phyloP scores from a whole-genome alignment of 306 rosid species.

The Phaseolus lunatus region DNA sequence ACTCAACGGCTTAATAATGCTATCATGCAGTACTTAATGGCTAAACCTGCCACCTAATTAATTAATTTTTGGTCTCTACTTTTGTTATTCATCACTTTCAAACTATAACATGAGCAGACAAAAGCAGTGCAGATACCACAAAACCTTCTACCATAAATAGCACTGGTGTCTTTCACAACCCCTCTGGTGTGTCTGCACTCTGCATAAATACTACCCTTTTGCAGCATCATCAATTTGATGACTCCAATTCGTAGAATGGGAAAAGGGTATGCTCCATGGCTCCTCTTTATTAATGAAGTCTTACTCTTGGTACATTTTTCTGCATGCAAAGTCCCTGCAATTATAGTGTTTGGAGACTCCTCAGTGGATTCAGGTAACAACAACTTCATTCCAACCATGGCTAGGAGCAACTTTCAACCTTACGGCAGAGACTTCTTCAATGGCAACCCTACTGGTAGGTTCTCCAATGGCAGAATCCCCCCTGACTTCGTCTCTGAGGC shows the following conservation, averaged over 20 bases:
- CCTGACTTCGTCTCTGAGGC: conserved; percentile 68
- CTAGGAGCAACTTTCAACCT: conserved; percentile 64
- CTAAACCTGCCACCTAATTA: conserved; percentile 13
- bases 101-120: neutral
- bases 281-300: conserved; percentile 36
- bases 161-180: neutral
- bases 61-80: neutral
- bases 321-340: conserved; percentile 52
- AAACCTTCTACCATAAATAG: conserved; percentile 26
- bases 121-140: neutral
- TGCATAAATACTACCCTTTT: neutral
- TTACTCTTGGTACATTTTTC: conserved; percentile 7
- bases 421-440: conserved; percentile 65
- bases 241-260: conserved; percentile 39
- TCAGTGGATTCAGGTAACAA: conserved; percentile 79
- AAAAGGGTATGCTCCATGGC: conserved; percentile 21
- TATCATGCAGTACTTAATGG: neutral
- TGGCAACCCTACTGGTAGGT: conserved; percentile 60
- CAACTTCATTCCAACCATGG: conserved; percentile 74
- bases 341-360: conserved; percentile 73
- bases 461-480: conserved; percentile 67
- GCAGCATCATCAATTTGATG: neutral
- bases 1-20: neutral
- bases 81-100: neutral
- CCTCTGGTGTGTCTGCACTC: conserved; percentile 22